A percentile compares a stretch with the other conserved stretches of the same genome.
Evolutionary conservation across 345 rosid species (phyloP).

Genomic region (Populus alba): DNA sequence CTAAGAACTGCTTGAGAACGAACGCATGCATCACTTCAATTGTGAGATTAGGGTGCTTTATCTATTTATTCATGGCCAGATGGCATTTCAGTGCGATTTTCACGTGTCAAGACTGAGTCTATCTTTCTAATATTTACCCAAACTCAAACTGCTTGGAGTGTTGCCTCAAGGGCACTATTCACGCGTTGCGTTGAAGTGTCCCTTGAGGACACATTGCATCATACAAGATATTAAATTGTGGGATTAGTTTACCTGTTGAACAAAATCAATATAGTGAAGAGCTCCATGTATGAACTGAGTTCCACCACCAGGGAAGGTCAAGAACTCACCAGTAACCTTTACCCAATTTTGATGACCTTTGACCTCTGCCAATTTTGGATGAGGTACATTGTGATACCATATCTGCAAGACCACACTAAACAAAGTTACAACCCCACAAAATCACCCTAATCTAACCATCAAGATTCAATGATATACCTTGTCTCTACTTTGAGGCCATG

Average conservation of each 20-base stretch:
- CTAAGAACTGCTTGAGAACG: background rate
- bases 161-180: too few species aligned
- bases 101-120: background rate
- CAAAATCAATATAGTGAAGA: conserved; percentile 71
- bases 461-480: conserved; percentile 44
- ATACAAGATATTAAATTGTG: background rate
- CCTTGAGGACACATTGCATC: too few species aligned
- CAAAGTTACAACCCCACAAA: background rate
- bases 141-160: too few species aligned
- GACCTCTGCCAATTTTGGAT: conserved; percentile 64
- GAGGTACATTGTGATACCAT: conserved; percentile 95
- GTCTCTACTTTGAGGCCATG: conserved; percentile 85
- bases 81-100: background rate
- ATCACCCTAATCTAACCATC: background rate
- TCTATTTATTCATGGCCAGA: too few species aligned
- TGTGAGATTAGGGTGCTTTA: background rate
- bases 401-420: conserved; percentile 46
- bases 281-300: conserved; percentile 98
- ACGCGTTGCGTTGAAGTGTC: too few species aligned
- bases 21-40: background rate
- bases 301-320: conserved; percentile 95
- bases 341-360: conserved; percentile 99
- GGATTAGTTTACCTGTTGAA: conserved; percentile 53
- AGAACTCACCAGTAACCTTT: conserved; percentile 83
- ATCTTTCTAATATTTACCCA: too few species aligned